A percentile compares a stretch with the other conserved stretches of the same genome.
Evolutionary conservation across 1,139 yeast species (phyloP).

Genomic region (Pichia sp.): DNA sequence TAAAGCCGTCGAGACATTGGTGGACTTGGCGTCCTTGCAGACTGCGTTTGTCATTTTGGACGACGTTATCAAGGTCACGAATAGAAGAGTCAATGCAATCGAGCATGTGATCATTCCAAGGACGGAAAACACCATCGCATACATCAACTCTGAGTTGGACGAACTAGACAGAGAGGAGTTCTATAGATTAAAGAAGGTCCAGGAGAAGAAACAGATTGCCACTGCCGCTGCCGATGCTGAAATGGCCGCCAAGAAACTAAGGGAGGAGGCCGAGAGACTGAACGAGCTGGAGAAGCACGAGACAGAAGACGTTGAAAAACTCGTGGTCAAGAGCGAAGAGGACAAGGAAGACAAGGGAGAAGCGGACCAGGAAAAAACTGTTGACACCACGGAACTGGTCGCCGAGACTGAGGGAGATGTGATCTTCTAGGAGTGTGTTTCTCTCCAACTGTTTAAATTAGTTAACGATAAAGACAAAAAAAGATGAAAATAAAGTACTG

Average conservation of each 20-base stretch:
- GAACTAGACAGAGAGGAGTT: constrained; percentile 98
- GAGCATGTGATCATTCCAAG: constrained; percentile 98
- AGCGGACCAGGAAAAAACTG: constrained; percentile 13
- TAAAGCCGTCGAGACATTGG: constrained; percentile 92
- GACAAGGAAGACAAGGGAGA: constrained; percentile 4
- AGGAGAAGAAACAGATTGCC: constrained; percentile 87
- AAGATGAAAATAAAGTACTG: not conserved
- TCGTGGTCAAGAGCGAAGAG: constrained; percentile 16
- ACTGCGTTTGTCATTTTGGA: constrained; percentile 95
- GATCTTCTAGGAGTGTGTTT: constrained; percentile 34
- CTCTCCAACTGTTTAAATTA: not conserved
- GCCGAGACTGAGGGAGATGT: constrained; percentile 47
- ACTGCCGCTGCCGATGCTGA: constrained; percentile 61
- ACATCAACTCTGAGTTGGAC: constrained; percentile 93
- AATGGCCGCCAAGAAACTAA: constrained; percentile 34
- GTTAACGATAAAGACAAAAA: constrained; percentile 1
- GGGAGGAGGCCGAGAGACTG: constrained; percentile 13
- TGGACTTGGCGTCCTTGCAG: constrained; percentile 89
- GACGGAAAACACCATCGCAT: constrained; percentile 89
- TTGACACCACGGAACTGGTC: constrained; percentile 32
- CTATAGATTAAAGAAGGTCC: constrained; percentile 92
- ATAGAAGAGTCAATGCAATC: constrained; percentile 97
- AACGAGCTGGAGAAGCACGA: constrained; percentile 23
- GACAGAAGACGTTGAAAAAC: constrained; percentile 18
- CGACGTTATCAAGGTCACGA: constrained; percentile 95